phyloP scores from a whole-genome alignment of 2,329 filamentous ascomycete genomes.

The Gnomoniopsis sp. region DNA sequence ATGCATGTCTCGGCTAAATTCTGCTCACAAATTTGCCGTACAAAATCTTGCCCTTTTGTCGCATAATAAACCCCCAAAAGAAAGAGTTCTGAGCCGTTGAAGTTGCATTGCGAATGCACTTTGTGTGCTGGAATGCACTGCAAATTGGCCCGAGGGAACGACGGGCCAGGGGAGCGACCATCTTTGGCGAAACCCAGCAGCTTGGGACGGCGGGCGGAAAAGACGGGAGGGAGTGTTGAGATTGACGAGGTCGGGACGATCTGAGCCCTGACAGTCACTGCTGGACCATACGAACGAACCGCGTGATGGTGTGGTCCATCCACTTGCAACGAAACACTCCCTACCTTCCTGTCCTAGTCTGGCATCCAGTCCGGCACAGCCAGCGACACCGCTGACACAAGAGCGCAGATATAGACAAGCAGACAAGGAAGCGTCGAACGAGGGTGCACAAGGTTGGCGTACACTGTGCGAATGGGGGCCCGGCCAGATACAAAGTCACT shows the following conservation, averaged over 20 bases:
- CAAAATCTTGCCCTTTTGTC: not conserved
- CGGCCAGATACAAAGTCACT: not conserved
- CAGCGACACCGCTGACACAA: too few species aligned
- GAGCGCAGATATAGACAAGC: not conserved
- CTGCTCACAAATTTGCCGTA: constrained; percentile 11
- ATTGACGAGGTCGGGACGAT: constrained; percentile 12
- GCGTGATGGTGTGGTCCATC: not conserved
- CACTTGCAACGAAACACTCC: not conserved
- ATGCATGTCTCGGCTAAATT: constrained; percentile 19
- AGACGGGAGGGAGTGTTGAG: constrained; percentile 1
- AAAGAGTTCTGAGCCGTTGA: not conserved
- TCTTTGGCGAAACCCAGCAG: constrained; percentile 4
- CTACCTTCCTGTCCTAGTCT: not conserved
- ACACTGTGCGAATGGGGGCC: not conserved
- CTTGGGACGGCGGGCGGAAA: not conserved
- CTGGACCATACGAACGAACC: not conserved
- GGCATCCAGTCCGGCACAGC: not conserved
- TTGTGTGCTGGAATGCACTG: not conserved
- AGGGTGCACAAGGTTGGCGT: not conserved
- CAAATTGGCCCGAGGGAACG: not conserved
- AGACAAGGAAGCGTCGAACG: not conserved
- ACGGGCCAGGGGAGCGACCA: not conserved
- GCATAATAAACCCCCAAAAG: not conserved
- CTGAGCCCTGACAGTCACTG: not conserved
- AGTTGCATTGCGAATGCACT: not conserved